phyloP scores from a whole-genome alignment of 148 eudicot genomes.

The Spergularia marina region DNA sequence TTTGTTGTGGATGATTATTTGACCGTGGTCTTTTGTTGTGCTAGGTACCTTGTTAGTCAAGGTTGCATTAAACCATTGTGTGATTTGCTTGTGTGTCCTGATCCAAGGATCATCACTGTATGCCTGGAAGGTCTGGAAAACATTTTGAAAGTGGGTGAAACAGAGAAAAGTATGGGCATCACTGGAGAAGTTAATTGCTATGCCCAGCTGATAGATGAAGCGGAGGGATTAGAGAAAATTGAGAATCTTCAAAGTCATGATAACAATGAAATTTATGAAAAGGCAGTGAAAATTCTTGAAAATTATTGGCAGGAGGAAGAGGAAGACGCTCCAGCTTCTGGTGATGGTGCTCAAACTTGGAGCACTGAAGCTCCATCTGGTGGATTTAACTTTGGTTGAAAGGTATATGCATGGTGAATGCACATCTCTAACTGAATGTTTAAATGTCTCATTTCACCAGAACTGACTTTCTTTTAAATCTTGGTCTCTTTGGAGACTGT shows the following conservation, averaged over 20 bases:
- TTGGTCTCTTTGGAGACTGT: neutral
- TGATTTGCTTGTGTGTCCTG: slow-evolving; percentile 77
- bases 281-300: slow-evolving; percentile 73
- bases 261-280: slow-evolving; percentile 73
- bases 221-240: slow-evolving; percentile 73
- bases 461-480: neutral
- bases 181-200: slow-evolving; percentile 52
- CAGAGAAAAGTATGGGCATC: slow-evolving; percentile 45
- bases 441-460: neutral
- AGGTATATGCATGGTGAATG: slow-evolving; percentile 31
- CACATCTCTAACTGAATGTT: neutral
- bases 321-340: slow-evolving; percentile 40
- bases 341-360: slow-evolving; percentile 43
- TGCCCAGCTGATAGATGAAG: slow-evolving; percentile 74
- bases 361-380: slow-evolving; percentile 55
- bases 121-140: slow-evolving; percentile 76
- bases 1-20: slow-evolving; percentile 1
- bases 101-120: slow-evolving; percentile 75
- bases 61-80: slow-evolving; percentile 78
- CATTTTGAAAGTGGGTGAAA: slow-evolving; percentile 75
- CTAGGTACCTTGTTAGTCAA: slow-evolving; percentile 59
- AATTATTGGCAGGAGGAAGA: slow-evolving; percentile 74
- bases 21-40: slow-evolving; percentile 1
- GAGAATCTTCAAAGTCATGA: slow-evolving; percentile 68
- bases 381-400: slow-evolving; percentile 66